phyloP scores from a whole-genome alignment of 108 stramenopile genomes.

The Nannochloropsis gaditana region DNA sequence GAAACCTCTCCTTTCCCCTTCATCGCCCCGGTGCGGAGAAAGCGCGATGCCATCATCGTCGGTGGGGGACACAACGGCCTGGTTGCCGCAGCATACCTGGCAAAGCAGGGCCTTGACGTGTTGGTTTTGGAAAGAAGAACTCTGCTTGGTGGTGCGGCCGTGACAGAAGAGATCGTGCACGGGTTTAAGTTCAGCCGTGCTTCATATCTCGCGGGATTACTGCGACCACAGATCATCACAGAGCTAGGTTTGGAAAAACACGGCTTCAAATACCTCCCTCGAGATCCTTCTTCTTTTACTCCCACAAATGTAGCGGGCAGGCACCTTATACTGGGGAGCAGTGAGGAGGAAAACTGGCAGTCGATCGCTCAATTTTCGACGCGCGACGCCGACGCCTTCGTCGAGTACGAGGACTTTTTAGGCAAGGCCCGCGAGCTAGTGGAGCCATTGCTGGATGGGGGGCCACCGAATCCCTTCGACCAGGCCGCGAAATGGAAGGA shows the following conservation, averaged over 20 bases:
- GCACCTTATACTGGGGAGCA: slow-evolving; percentile 30
- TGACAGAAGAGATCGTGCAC: slow-evolving; percentile 50
- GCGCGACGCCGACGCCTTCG: slow-evolving; percentile 40
- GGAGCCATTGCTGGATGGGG: slow-evolving; percentile 36
- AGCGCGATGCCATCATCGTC: slow-evolving; percentile 43
- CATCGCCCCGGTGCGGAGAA: not conserved
- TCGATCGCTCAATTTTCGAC: slow-evolving; percentile 42
- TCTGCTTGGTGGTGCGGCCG: slow-evolving; percentile 52
- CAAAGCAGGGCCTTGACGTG: slow-evolving; percentile 37
- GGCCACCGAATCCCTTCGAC: slow-evolving; percentile 23
- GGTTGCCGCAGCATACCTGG: slow-evolving; percentile 48
- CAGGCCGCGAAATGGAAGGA: not conserved
- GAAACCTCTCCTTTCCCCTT: not conserved
- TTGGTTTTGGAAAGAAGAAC: slow-evolving; percentile 46
- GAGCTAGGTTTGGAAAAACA: slow-evolving; percentile 41
- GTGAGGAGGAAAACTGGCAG: not conserved
- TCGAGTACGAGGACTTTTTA: slow-evolving; percentile 37
- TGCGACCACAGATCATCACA: slow-evolving; percentile 43
- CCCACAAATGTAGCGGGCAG: slow-evolving; percentile 25
- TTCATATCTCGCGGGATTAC: slow-evolving; percentile 49
- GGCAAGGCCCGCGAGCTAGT: slow-evolving; percentile 26
- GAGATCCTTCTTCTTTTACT: slow-evolving; percentile 44
- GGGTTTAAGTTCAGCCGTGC: slow-evolving; percentile 52
- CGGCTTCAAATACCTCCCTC: slow-evolving; percentile 32
- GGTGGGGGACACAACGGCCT: slow-evolving; percentile 57